Conservation (phyloP, 768 basidiomycete genomes). For the Mycena leptocephala region DNA sequence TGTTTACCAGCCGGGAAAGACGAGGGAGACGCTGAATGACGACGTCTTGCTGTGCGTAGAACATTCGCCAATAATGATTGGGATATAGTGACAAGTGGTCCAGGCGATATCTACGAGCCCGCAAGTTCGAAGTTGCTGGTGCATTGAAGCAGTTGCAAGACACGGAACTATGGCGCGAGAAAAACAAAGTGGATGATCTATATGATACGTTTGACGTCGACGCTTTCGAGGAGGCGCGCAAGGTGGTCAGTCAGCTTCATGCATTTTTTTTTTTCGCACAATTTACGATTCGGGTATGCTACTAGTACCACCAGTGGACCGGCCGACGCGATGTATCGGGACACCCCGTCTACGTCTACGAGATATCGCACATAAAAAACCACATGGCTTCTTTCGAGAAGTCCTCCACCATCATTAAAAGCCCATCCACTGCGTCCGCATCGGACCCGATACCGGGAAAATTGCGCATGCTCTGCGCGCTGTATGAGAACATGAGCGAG, state of each 20-base stretch:
- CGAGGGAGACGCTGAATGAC: constrained; percentile 58
- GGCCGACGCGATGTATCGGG: constrained; percentile 67
- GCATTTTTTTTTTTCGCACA: background rate
- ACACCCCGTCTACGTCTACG: constrained; percentile 48
- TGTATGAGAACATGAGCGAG: constrained; percentile 65
- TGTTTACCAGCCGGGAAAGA: constrained; percentile 51
- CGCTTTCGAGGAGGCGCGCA: constrained; percentile 62
- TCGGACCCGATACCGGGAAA: constrained; percentile 23
- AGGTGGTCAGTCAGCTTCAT: constrained; percentile 43
- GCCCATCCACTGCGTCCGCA: background rate
- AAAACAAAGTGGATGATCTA: constrained; percentile 61
- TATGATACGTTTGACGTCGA: constrained; percentile 62
- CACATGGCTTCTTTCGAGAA: constrained; percentile 66
- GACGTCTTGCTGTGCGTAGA: constrained; percentile 59
- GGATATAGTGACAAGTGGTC: background rate
- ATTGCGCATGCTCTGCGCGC: constrained; percentile 41
- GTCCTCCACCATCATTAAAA: constrained; percentile 29
- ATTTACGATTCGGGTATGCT: background rate
- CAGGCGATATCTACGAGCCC: constrained; percentile 75
- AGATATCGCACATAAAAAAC: constrained; percentile 54
- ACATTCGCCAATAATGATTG: background rate
- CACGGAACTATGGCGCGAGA: constrained; percentile 66
- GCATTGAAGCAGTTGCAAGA: constrained; percentile 68
- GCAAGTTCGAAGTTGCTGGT: constrained; percentile 64
- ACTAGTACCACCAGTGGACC: constrained; percentile 70